phyloP scores from a whole-genome alignment of 2,329 filamentous ascomycete genomes.

The Aspergillus sergii region DNA sequence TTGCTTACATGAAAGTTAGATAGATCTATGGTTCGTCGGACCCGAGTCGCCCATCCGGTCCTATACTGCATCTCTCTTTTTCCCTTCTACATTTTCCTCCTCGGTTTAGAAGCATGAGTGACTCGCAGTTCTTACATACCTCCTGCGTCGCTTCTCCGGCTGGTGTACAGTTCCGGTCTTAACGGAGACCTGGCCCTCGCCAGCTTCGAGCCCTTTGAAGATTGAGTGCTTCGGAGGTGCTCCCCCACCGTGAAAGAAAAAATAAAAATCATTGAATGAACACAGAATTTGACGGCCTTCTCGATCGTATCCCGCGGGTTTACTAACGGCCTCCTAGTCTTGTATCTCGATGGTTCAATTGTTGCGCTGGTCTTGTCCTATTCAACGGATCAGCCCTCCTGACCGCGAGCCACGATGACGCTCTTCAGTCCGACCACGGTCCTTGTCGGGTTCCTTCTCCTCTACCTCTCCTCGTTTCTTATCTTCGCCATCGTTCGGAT shows the following conservation, averaged over 20 bases:
- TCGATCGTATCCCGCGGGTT: not conserved
- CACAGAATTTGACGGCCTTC: not conserved
- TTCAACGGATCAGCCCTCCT: constrained; percentile 35
- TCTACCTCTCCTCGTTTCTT: constrained; percentile 90
- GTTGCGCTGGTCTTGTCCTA: constrained; percentile 15
- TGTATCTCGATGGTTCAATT: constrained; percentile 25
- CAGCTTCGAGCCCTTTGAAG: constrained; percentile 9
- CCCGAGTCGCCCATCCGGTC: constrained; percentile 3
- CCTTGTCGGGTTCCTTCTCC: constrained; percentile 78
- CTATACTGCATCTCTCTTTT: constrained; percentile 1
- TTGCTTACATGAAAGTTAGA: constrained; percentile 7
- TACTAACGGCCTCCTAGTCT: not conserved
- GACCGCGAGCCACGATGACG: constrained; percentile 46
- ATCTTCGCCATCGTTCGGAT: constrained; percentile 91
- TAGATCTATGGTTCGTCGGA: constrained; percentile 18
- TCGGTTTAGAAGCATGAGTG: constrained; percentile 22
- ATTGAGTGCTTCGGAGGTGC: constrained; percentile 11
- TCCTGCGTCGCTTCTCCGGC: constrained; percentile 15
- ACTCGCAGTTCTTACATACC: constrained; percentile 15
- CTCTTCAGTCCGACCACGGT: constrained; percentile 72
- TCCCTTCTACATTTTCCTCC: not conserved
- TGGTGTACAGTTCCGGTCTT: constrained; percentile 22
- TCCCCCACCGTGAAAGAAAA: constrained; percentile 1
- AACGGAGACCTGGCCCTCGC: constrained; percentile 26
- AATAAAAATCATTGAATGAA: not conserved